Evolutionary conservation across 306 rosid species (phyloP).

Genomic region (Cicer pinnatifidum): DNA sequence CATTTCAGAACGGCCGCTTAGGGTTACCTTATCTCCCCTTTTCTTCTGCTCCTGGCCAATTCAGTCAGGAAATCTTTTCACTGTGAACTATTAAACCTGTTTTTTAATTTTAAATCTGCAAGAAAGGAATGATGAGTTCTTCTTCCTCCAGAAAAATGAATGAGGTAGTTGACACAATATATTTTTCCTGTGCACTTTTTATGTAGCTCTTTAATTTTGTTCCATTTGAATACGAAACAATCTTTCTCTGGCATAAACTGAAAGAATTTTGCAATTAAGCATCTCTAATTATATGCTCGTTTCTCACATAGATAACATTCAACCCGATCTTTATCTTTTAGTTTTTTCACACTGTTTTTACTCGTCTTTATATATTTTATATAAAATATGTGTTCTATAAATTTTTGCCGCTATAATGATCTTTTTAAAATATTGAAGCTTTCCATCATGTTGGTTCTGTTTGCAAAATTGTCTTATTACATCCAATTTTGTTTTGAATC

Average conservation of each 20-base stretch:
- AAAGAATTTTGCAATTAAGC: constrained; percentile 16
- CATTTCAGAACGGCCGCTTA: neutral
- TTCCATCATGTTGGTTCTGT: constrained; percentile 15
- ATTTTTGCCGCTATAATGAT: neutral
- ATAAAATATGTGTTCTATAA: neutral
- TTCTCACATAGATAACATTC: neutral
- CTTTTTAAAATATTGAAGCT: constrained; percentile 14
- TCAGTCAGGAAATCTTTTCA: neutral
- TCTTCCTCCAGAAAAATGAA: constrained; percentile 34
- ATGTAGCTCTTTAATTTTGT: constrained; percentile 14
- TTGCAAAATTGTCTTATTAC: constrained; percentile 23
- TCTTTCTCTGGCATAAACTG: neutral
- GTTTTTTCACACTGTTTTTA: neutral
- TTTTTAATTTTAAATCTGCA: constrained; percentile 26
- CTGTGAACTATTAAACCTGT: neutral
- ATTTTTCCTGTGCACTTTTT: neutral
- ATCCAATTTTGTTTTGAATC: constrained; percentile 9
- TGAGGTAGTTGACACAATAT: constrained; percentile 43
- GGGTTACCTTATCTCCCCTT: constrained; percentile 30
- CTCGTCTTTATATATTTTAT: constrained; percentile 9
- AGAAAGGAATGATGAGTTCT: constrained; percentile 29
- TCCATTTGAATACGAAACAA: neutral
- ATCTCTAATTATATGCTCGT: constrained; percentile 14
- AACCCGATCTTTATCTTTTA: neutral
- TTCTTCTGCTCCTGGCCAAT: neutral